Evolutionary conservation across 495 filamentous ascomycete species (phyloP).

Genomic region (Niebla homalea): DNA sequence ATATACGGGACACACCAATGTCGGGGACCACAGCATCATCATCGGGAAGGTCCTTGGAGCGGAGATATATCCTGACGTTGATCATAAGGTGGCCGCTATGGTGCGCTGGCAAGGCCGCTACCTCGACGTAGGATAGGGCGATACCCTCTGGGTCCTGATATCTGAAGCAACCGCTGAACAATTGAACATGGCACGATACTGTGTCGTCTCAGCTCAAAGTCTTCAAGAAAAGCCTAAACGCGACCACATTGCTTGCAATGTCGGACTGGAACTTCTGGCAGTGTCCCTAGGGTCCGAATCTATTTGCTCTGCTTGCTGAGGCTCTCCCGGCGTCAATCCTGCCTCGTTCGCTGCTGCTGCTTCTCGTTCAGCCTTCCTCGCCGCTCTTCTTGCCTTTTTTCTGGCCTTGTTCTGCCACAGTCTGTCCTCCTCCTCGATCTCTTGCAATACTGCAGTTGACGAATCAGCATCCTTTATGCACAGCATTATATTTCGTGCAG

Average conservation of each 20-base stretch:
- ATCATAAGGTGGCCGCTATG: not conserved
- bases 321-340: not conserved
- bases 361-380: slow-evolving; percentile 14
- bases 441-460: slow-evolving; percentile 47
- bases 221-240: too few species aligned
- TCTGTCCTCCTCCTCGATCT: slow-evolving; percentile 68
- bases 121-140: not conserved
- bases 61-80: slow-evolving; percentile 8
- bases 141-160: too few species aligned
- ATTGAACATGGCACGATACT: too few species aligned
- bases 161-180: too few species aligned
- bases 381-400: slow-evolving; percentile 21
- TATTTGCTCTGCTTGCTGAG: too few species aligned
- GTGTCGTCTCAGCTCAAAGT: too few species aligned
- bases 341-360: not conserved
- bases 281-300: too few species aligned
- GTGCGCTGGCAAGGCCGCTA: not conserved
- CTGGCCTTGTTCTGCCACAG: slow-evolving; percentile 37
- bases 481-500: not conserved
- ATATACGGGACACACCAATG: not conserved
- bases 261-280: too few species aligned
- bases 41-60: slow-evolving; percentile 9
- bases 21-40: slow-evolving; percentile 9
- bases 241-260: too few species aligned
- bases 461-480: slow-evolving; percentile 3